A percentile compares a stretch with the other conserved stretches of the same genome.
Evolutionary conservation across 306 rosid genomes (phyloP).

Genomic region (Arachis hypogaea): DNA sequence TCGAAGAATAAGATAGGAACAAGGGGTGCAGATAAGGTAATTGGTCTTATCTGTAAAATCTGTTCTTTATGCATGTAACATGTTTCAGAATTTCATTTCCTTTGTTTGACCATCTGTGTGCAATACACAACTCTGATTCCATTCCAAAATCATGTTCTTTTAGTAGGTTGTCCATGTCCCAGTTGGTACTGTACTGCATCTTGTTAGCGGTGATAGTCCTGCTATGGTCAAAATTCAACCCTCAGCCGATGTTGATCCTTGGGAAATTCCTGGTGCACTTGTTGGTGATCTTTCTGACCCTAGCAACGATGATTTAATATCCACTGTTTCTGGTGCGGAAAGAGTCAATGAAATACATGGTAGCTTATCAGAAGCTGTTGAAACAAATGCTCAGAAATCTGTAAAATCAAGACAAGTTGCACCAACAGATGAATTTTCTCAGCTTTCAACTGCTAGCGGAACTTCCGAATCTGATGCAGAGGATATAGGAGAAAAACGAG

Average conservation of each 20-base stretch:
- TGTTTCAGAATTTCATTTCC: conserved; percentile 27
- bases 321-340: conserved; percentile 34
- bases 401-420: conserved; percentile 37
- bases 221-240: conserved; percentile 43
- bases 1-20: conserved; percentile 89
- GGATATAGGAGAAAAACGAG: conserved; percentile 46
- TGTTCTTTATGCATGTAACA: conserved; percentile 20
- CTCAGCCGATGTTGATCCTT: conserved; percentile 71
- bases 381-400: conserved; percentile 40
- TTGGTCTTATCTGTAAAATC: background rate
- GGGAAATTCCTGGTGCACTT: conserved; percentile 86
- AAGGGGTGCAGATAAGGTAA: conserved; percentile 82
- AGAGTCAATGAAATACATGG: conserved; percentile 28
- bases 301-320: conserved; percentile 27
- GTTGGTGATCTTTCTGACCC: conserved; percentile 47
- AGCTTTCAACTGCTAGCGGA: conserved; percentile 29
- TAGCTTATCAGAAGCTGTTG: conserved; percentile 31
- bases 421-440: conserved; percentile 40
- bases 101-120: conserved; percentile 21
- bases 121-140: conserved; percentile 31
- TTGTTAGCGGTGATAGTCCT: conserved; percentile 71
- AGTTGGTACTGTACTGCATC: conserved; percentile 86
- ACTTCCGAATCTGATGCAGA: conserved; percentile 40
- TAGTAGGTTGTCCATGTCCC: conserved; percentile 78
- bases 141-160: conserved; percentile 26